These are phyloP conservation scores for Cicer arietinum DNA, from an alignment of 306 rosid species.

Conservation along the genomic window DNA sequence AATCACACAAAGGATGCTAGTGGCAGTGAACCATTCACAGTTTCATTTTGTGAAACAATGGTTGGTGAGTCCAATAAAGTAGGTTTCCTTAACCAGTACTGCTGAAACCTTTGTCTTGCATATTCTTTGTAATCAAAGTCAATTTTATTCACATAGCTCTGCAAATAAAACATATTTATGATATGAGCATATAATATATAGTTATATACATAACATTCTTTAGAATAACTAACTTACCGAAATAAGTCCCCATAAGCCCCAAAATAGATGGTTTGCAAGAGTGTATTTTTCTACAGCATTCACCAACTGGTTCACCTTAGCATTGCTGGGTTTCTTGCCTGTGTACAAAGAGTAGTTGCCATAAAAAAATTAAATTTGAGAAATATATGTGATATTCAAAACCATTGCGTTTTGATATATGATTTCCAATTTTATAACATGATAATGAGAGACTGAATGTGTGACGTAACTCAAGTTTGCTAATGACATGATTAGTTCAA, in stretches of 20 bases:
- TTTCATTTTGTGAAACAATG: constrained; percentile 14
- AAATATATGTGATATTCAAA: background rate
- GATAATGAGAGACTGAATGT: too few species aligned
- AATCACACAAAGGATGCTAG: constrained; percentile 38
- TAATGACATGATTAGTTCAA: too few species aligned
- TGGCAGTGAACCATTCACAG: constrained; percentile 24
- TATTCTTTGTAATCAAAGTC: constrained; percentile 90
- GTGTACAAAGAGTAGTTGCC: constrained; percentile 28
- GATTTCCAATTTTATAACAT: background rate
- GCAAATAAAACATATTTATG: constrained; percentile 40
- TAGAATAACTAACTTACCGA: constrained; percentile 56
- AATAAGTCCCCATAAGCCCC: constrained; percentile 97
- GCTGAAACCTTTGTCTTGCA: constrained; percentile 83
- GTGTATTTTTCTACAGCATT: constrained; percentile 68
- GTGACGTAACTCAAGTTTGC: too few species aligned
- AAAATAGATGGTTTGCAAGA: constrained; percentile 79
- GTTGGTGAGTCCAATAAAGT: constrained; percentile 52
- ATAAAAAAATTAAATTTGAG: background rate
- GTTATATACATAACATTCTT: background rate
- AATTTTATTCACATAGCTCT: constrained; percentile 81
- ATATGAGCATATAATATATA: constrained; percentile 2
- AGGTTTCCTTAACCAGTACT: constrained; percentile 67
- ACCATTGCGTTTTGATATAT: background rate
- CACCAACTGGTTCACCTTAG: constrained; percentile 65
- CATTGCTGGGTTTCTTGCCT: constrained; percentile 66